A percentile compares a stretch with the other conserved stretches of the same genome.
Evolutionary conservation across 2,329 filamentous ascomycete genomes (phyloP).

Genomic region (Calonectria pteridis): DNA sequence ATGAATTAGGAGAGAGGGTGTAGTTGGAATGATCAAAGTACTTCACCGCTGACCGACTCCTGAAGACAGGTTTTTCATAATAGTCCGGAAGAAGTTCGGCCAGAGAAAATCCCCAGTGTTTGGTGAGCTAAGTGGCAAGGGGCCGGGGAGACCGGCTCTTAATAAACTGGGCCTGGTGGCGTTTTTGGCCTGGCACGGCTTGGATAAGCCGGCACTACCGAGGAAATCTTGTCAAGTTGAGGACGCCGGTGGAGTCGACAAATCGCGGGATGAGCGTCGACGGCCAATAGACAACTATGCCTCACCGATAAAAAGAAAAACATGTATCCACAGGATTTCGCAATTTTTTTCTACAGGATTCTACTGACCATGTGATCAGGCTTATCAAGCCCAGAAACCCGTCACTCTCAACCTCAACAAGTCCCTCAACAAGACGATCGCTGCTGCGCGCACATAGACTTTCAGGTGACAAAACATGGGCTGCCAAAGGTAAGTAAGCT

Average conservation of each 20-base stretch:
- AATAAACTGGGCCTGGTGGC: conserved; percentile 26
- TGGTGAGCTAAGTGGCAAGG: conserved; percentile 4
- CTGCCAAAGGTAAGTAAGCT: background rate
- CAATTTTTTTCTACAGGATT: background rate
- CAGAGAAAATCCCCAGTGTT: conserved; percentile 27
- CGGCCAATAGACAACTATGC: background rate
- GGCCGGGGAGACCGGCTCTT: conserved; percentile 5
- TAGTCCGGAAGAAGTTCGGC: conserved; percentile 36
- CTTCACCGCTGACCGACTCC: conserved; percentile 31
- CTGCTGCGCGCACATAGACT: background rate
- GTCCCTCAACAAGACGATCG: background rate
- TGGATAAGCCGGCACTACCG: background rate
- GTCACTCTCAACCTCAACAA: background rate
- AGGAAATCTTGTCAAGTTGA: background rate
- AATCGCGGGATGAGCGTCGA: background rate
- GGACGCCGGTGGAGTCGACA: background rate
- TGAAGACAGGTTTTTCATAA: conserved; percentile 38
- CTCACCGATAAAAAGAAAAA: background rate
- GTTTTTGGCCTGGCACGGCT: conserved; percentile 12
- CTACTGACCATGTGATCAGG: background rate
- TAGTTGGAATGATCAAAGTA: conserved; percentile 31
- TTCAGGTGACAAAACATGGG: background rate
- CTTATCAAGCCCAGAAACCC: background rate
- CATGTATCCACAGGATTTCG: background rate
- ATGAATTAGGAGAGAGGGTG: conserved; percentile 13